Conservation (phyloP, 495 filamentous ascomycete genomes). For the Neohortaea acidophila region DNA sequence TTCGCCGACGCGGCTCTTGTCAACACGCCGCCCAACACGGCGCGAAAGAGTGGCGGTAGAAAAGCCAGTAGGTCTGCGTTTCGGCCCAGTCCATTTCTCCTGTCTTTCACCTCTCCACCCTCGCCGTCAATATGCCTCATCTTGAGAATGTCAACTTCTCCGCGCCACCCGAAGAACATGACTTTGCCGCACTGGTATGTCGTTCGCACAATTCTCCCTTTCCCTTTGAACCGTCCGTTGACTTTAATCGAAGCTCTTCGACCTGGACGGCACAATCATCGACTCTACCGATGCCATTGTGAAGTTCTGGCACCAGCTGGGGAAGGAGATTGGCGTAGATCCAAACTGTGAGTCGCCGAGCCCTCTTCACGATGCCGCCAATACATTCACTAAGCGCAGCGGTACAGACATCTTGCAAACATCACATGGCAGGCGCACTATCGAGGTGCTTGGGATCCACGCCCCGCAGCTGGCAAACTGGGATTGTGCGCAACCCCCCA, state of each 20-base stretch:
- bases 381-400: slow-evolving; percentile 35
- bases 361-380: not conserved
- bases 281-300: slow-evolving; percentile 70
- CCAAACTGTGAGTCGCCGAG: not conserved
- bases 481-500: slow-evolving; percentile 53
- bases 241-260: slow-evolving; percentile 44
- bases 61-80: not conserved
- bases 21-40: not conserved
- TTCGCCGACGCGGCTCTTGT: not conserved
- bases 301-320: slow-evolving; percentile 77
- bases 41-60: not conserved
- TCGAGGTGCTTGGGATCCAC: slow-evolving; percentile 62
- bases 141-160: slow-evolving; percentile 33
- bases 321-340: slow-evolving; percentile 4
- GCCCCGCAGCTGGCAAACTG: slow-evolving; percentile 70
- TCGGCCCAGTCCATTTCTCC: not conserved
- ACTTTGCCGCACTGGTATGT: slow-evolving; percentile 50
- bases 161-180: slow-evolving; percentile 40
- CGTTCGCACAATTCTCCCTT: not conserved
- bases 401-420: slow-evolving; percentile 68
- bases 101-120: not conserved
- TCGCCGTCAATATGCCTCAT: slow-evolving; percentile 7
- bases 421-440: slow-evolving; percentile 74
- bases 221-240: not conserved
- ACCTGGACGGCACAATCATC: slow-evolving; percentile 79